Conservation (phyloP, 441 rosid species). For the Mallotus repandus region DNA sequence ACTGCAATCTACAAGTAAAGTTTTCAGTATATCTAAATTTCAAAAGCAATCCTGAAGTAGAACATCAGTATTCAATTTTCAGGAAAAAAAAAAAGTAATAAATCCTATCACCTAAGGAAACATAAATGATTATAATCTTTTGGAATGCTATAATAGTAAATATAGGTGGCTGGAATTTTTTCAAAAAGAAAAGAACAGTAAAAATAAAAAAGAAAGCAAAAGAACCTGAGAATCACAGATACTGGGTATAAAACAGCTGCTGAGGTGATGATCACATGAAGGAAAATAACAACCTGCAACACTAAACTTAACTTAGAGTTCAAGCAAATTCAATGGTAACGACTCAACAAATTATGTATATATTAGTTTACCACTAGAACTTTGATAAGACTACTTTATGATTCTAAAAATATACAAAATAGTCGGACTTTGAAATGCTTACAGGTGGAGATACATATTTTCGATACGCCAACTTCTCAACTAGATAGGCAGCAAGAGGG, state of each 20-base stretch:
- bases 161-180: neutral
- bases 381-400: neutral
- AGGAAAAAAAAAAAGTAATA: too few species aligned
- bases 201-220: slow-evolving; percentile 2
- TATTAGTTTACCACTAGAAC: slow-evolving; percentile 8
- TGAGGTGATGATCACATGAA: slow-evolving; percentile 71
- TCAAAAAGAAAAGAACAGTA: neutral
- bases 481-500: slow-evolving; percentile 67
- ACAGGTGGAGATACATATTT: slow-evolving; percentile 64
- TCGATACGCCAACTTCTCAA: slow-evolving; percentile 70
- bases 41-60: neutral
- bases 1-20: neutral
- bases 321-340: neutral
- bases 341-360: neutral
- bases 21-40: neutral
- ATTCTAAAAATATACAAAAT: neutral
- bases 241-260: slow-evolving; percentile 79
- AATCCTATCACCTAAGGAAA: too few species aligned
- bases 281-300: slow-evolving; percentile 60
- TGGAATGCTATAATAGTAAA: neutral
- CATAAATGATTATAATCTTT: neutral
- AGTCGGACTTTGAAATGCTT: slow-evolving; percentile 32
- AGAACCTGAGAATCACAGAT: slow-evolving; percentile 77
- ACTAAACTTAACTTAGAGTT: slow-evolving; percentile 22
- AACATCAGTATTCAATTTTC: too few species aligned